phyloP scores from a whole-genome alignment of 2,329 filamentous ascomycete species.

The Monilinia laxa region DNA sequence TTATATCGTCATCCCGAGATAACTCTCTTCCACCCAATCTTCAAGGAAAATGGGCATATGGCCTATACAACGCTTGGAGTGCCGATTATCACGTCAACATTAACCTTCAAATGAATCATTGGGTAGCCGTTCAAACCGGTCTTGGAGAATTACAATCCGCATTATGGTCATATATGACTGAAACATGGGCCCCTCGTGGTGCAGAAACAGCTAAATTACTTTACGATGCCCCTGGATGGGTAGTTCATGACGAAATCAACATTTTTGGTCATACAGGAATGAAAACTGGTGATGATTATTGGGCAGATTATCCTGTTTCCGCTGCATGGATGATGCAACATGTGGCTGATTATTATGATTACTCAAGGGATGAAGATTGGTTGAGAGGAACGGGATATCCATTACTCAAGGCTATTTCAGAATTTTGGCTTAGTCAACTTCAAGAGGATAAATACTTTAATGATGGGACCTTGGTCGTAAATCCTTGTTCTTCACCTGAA shows the following conservation, averaged over 20 bases:
- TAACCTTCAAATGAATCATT: constrained; percentile 63
- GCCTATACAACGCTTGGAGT: constrained; percentile 49
- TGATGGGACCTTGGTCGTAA: constrained; percentile 54
- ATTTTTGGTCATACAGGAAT: constrained; percentile 57
- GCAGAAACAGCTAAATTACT: constrained; percentile 52
- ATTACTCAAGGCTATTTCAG: constrained; percentile 51
- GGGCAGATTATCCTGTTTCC: constrained; percentile 47
- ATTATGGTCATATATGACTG: constrained; percentile 53
- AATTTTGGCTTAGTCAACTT: constrained; percentile 58
- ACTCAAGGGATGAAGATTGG: constrained; percentile 50
- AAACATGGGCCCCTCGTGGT: constrained; percentile 55
- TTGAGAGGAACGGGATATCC: constrained; percentile 51
- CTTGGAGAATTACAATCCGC: constrained; percentile 47
- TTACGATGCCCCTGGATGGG: constrained; percentile 55
- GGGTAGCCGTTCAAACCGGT: constrained; percentile 54
- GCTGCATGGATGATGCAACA: constrained; percentile 62
- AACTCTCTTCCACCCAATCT: constrained; percentile 56
- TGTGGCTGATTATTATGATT: constrained; percentile 57
- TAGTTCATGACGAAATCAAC: constrained; percentile 58
- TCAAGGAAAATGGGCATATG: constrained; percentile 55
- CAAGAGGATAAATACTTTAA: constrained; percentile 50
- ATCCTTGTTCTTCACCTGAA: constrained; percentile 59
- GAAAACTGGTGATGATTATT: constrained; percentile 45
- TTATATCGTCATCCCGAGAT: constrained; percentile 54
- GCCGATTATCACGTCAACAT: constrained; percentile 59